Conservation (phyloP, 306 rosid species). For the Gynostemma pentaphyllum region DNA sequence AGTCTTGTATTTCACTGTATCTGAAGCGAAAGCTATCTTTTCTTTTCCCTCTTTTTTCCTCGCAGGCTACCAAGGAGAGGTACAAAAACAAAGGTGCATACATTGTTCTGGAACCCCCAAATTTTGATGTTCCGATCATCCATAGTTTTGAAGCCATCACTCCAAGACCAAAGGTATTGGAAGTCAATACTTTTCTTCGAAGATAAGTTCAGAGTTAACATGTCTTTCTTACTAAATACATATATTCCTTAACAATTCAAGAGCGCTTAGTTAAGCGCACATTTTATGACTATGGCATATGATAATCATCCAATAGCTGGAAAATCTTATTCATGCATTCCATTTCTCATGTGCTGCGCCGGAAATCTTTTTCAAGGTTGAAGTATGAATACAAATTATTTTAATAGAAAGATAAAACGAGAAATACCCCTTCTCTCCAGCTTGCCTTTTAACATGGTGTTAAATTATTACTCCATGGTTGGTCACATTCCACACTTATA, state of each 20-base stretch:
- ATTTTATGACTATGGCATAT: not conserved
- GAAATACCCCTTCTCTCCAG: too few relatives aligned
- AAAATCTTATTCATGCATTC: not conserved
- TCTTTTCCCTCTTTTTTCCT: conserved; percentile 1
- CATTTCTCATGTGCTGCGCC: too few relatives aligned
- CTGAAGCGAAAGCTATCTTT: not conserved
- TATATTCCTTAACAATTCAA: not conserved
- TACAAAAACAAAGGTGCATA: conserved; percentile 75
- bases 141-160: conserved; percentile 60
- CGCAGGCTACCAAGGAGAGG: conserved; percentile 61
- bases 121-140: conserved; percentile 59
- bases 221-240: not conserved
- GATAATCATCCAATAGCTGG: not conserved
- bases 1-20: not conserved
- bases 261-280: not conserved
- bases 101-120: conserved; percentile 62
- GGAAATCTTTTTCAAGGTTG: not conserved
- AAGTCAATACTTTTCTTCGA: not conserved
- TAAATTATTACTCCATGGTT: too few relatives aligned
- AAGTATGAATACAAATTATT: too few relatives aligned
- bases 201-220: not conserved
- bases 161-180: conserved; percentile 69
- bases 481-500: too few relatives aligned
- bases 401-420: too few relatives aligned
- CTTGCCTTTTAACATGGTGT: too few relatives aligned